phyloP scores from a whole-genome alignment of 192 early-diverging fungal genomes.

The Chytriomyces sp. region DNA sequence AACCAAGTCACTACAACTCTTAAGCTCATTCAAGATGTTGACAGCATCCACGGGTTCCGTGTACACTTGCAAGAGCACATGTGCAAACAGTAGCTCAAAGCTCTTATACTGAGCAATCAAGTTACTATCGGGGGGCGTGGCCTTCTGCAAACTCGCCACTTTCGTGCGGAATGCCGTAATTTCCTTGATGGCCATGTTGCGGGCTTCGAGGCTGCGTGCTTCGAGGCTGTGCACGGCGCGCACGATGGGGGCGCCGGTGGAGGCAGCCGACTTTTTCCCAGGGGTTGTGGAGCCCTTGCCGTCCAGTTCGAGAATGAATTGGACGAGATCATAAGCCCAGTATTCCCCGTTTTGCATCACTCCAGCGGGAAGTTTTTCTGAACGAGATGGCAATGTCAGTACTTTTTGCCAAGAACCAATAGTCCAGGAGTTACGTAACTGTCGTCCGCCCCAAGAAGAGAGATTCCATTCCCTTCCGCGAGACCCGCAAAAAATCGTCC shows the following conservation, averaged over 20 bases:
- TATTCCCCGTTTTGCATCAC: constrained; percentile 60
- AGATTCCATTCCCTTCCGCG: constrained; percentile 67
- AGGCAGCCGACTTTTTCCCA: background rate
- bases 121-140: background rate
- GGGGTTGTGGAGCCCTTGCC: background rate
- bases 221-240: constrained; percentile 15
- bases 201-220: constrained; percentile 15
- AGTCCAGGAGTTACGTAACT: constrained; percentile 22
- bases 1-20: constrained; percentile 72
- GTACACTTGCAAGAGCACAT: constrained; percentile 66
- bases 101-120: constrained; percentile 60
- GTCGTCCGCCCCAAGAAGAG: constrained; percentile 37
- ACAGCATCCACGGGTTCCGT: constrained; percentile 66
- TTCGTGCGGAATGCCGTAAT: constrained; percentile 17
- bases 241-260: background rate
- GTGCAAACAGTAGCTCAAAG: constrained; percentile 74
- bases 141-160: background rate
- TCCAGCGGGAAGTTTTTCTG: constrained; percentile 37
- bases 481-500: constrained; percentile 66
- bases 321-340: constrained; percentile 61
- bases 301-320: constrained; percentile 50
- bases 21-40: constrained; percentile 69
- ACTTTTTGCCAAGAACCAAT: constrained; percentile 8
- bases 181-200: constrained; percentile 31
- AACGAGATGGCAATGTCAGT: constrained; percentile 27